Percentiles rank a stretch among this genome's conserved stretches.
These are phyloP conservation scores for Cryptosporidium meleagridis DNA, from an alignment of 169 alveolate species.

Conservation along the genomic window DNA sequence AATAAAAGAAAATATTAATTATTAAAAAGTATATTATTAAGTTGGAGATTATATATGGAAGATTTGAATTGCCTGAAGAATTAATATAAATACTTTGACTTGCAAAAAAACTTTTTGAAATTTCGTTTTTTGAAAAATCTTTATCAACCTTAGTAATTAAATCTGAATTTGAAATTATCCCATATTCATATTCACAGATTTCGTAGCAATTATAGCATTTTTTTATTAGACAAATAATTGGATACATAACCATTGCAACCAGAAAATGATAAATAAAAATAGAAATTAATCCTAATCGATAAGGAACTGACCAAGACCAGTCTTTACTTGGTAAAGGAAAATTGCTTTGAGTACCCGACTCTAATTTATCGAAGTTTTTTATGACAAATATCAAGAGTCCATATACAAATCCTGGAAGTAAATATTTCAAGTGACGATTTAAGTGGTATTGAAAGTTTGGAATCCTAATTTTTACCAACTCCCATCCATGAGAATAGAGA, in stretches of 20 bases:
- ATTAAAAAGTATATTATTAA: slow-evolving; percentile 42
- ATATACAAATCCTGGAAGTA: slow-evolving; percentile 38
- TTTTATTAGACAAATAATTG: slow-evolving; percentile 22
- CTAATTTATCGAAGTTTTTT: slow-evolving; percentile 1
- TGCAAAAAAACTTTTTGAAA: neutral
- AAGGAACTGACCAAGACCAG: slow-evolving; percentile 30
- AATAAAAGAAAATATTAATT: slow-evolving; percentile 47
- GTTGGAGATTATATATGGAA: slow-evolving; percentile 39
- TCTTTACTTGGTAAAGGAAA: neutral
- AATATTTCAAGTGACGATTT: neutral
- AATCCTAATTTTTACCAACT: neutral
- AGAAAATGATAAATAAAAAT: slow-evolving; percentile 16
- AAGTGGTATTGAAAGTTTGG: slow-evolving; percentile 7
- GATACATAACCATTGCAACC: slow-evolving; percentile 44
- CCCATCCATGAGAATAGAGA: slow-evolving; percentile 24
- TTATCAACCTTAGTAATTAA: neutral
- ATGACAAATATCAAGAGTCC: neutral
- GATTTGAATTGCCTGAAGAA: neutral
- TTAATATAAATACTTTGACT: neutral
- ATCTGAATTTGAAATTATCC: neutral
- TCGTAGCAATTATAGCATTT: neutral
- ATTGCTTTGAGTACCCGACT: neutral
- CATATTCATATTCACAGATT: neutral
- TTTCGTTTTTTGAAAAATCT: neutral
- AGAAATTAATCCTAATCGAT: slow-evolving; percentile 13